Evolutionary conservation across 2,329 filamentous ascomycete species (phyloP).

Genomic region (Exophiala phaeomuriformis): DNA sequence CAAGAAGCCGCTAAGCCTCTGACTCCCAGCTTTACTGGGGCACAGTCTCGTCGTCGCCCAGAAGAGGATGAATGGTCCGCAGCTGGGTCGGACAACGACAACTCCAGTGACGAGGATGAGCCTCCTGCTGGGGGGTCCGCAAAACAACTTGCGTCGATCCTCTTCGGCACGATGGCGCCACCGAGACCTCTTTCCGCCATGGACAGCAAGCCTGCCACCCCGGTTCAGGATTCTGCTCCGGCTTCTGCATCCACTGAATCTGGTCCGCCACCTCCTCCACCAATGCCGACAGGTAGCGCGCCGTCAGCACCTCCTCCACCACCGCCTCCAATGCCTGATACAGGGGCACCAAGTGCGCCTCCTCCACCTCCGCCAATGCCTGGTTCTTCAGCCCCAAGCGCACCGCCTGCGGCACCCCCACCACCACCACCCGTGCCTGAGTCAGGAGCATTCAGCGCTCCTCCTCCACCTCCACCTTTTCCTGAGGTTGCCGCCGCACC

Average conservation of each 20-base stretch:
- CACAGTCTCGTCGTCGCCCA: conserved; percentile 49
- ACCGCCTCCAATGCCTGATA: conserved; percentile 33
- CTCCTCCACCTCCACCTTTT: conserved; percentile 39
- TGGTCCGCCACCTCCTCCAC: conserved; percentile 25
- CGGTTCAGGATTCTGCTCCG: conserved; percentile 42
- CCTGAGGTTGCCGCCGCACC: conserved; percentile 34
- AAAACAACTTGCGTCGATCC: conserved; percentile 84
- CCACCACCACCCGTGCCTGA: conserved; percentile 34
- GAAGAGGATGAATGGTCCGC: conserved; percentile 76
- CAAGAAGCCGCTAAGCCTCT: conserved; percentile 43
- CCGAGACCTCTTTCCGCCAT: conserved; percentile 79
- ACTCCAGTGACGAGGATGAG: conserved; percentile 65
- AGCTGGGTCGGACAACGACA: conserved; percentile 67
- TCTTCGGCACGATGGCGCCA: conserved; percentile 95
- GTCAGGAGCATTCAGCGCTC: conserved; percentile 38
- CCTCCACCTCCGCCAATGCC: conserved; percentile 38
- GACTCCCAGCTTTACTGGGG: conserved; percentile 42
- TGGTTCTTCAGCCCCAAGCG: conserved; percentile 35
- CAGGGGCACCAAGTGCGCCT: conserved; percentile 41
- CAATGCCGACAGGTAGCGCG: conserved; percentile 29
- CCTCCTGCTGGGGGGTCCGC: conserved; percentile 73
- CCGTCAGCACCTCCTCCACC: conserved; percentile 29
- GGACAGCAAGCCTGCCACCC: conserved; percentile 40
- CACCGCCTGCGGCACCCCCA: conserved; percentile 29
- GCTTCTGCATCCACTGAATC: conserved; percentile 39